Evolutionary conservation across 257 asterid genomes (phyloP), one percentile per base, ranked within the genome.

Genomic region (Solanum gandarillasii): DNA sequence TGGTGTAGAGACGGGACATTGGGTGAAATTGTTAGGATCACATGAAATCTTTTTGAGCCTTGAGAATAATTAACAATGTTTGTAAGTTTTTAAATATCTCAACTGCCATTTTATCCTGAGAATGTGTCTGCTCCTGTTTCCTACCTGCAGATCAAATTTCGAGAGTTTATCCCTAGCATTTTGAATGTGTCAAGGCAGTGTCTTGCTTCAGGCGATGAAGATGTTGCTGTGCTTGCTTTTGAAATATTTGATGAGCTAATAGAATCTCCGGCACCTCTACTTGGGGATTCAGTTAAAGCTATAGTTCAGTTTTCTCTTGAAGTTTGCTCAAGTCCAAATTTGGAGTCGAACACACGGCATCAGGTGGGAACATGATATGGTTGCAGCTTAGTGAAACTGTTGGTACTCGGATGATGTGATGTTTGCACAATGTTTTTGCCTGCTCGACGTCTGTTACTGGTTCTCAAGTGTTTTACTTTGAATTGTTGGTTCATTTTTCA

Each of bases 191-290:
- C 99, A 39, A 95, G 99, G 88, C 98, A 96, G 90, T 97, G 98
- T 90, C 98, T 97, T 94, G 96, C 98, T 85, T 95, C 98, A 85
- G 99, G 99, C 8, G 99, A 97, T 65, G 99, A 97, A 91, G 99
- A 96, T 90, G 95, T 96, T 76, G 99, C 98, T 84, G 93, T 94
- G 87, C 91, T 97, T 88, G 99, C 99, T 88, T 97, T 97, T 68
- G 99, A 97, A 93, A 97, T 97, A 90, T 97, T 97, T 94, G 99
- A 97, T 87, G 99, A 97, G 94, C 92, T 97, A 87, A 97, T 97
- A 16, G 99, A 97, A 95, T 97, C 99, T 83, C 99, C 99, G 86
- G 99, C 98, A 78, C 99, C 99, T 82, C 95, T 97, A 90, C 98
- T 97, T 88, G 99, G 99, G 87, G 99, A 97, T 58, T 97, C 99